Conservation (phyloP, 2,329 filamentous ascomycete species). For the Pestalotiopsis sp. region DNA sequence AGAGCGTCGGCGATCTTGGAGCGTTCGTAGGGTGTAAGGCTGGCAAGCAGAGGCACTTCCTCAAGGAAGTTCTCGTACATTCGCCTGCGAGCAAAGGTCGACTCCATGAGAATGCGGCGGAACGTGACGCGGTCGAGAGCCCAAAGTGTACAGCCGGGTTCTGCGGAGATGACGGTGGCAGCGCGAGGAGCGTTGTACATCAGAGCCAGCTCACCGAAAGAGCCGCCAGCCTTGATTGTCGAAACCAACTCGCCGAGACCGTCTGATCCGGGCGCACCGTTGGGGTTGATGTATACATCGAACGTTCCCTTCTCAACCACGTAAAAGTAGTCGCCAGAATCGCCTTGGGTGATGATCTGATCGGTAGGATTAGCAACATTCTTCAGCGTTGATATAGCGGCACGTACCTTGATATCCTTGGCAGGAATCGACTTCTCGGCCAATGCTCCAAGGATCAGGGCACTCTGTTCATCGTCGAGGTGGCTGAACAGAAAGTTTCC, state of each 20-base stretch:
- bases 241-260: slow-evolving; percentile 84
- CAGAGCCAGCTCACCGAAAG: slow-evolving; percentile 93
- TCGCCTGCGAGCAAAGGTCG: slow-evolving; percentile 89
- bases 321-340: slow-evolving; percentile 97
- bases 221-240: slow-evolving; percentile 83
- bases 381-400: no score
- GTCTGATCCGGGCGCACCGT: slow-evolving; percentile 74
- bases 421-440: slow-evolving; percentile 95
- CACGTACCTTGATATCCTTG: slow-evolving; percentile 71
- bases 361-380: slow-evolving; percentile 24
- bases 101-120: slow-evolving; percentile 97
- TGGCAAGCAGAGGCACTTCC: slow-evolving; percentile 83
- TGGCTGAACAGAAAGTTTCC: slow-evolving; percentile 94
- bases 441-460: slow-evolving; percentile 84
- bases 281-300: slow-evolving; percentile 84
- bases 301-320: slow-evolving; percentile 91
- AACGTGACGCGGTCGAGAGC: slow-evolving; percentile 94
- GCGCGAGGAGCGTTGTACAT: slow-evolving; percentile 99
- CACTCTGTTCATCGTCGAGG: slow-evolving; percentile 89
- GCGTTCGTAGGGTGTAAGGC: slow-evolving; percentile 87
- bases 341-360: slow-evolving; percentile 91
- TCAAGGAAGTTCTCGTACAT: slow-evolving; percentile 98
- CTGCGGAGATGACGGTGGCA: slow-evolving; percentile 86
- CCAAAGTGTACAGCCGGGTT: slow-evolving; percentile 82
- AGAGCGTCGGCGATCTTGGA: slow-evolving; percentile 97